phyloP scores from a whole-genome alignment of 768 basidiomycete genomes.

The Lentinus tigrinus region DNA sequence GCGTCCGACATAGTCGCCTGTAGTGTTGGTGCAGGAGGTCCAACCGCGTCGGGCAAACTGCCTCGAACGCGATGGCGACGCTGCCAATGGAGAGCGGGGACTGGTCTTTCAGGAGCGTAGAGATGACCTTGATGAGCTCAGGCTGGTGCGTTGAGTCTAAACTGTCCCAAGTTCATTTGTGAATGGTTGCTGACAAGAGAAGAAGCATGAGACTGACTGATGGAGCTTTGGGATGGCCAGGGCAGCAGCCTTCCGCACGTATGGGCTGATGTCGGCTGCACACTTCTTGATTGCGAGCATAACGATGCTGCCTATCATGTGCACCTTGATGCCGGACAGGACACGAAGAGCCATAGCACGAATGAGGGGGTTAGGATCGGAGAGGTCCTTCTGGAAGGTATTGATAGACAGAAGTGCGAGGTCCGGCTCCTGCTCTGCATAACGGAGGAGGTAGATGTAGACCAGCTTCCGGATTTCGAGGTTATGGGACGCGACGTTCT shows the following conservation, averaged over 20 bases:
- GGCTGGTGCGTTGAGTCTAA: conserved; percentile 73
- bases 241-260: conserved; percentile 91
- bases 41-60: conserved; percentile 82
- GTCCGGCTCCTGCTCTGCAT: conserved; percentile 92
- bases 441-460: conserved; percentile 94
- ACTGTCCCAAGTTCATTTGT: conserved; percentile 38
- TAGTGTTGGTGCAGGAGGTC: conserved; percentile 90
- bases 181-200: conserved; percentile 4
- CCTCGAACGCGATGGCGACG: conserved; percentile 81
- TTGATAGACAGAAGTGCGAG: conserved; percentile 95
- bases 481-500: conserved; percentile 90
- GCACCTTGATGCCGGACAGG: conserved; percentile 86
- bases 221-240: conserved; percentile 86
- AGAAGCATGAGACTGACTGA: conserved; percentile 46
- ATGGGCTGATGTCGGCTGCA: conserved; percentile 88
- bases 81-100: conserved; percentile 88
- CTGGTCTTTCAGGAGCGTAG: conserved; percentile 63
- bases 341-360: conserved; percentile 95
- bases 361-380: conserved; percentile 89
- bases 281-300: conserved; percentile 90
- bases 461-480: conserved; percentile 96
- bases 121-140: conserved; percentile 67
- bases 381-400: conserved; percentile 95
- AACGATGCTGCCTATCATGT: conserved; percentile 83
- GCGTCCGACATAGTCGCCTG: conserved; percentile 74